Evolutionary conservation across 768 basidiomycete species (phyloP), one percentile per base, ranked within the genome.

Genomic region (Tulasnella calospora): DNA sequence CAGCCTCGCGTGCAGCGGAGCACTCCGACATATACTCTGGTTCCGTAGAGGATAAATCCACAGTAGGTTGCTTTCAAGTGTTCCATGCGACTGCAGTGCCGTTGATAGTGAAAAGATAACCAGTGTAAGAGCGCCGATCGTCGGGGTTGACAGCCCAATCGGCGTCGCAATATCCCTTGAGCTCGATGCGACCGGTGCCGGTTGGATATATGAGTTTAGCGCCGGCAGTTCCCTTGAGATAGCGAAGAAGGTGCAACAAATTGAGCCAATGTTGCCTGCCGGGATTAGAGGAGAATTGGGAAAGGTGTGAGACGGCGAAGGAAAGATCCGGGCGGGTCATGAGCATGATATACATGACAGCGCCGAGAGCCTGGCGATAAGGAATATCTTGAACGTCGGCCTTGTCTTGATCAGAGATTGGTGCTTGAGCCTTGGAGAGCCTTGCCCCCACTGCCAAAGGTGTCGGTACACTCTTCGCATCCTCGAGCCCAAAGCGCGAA

Each of bases 321-420:
- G 83, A 76, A 38, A 85, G 83, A 81, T 86, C 85, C 9, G 84
- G 84, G 41, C 83, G 80, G 30, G 83, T 85, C n/a, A 80, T 81
- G 13, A 84, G 72, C 23, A 84, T 82, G 4, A 82, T 79, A 78
- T 84, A 85, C 82, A 83, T 83, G 38, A 85, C 80, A 3, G 82
- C 81, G 4, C 83, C 84, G 69, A 84, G 71, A 38, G 47, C 73
- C 23, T 36, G 27, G 33, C 46, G 61, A 23, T 69, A 77, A 13
- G 55, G 73, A 9, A 71, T 6, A 1, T 19, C 41, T 44, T 71
- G 8, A 10, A 71, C 71, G 41, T 71, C 71, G 23, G 35, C 71
- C 23, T 71, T 36, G n/a, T 71, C 71, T 38, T 36, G 36, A 27
- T 71, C 71, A 3, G 71, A 71, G 15, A 71, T 17, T 2, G 71